Base-by-base conservation (phyloP, 305 asterid species). In the Fraxinus paxiana region DNA sequence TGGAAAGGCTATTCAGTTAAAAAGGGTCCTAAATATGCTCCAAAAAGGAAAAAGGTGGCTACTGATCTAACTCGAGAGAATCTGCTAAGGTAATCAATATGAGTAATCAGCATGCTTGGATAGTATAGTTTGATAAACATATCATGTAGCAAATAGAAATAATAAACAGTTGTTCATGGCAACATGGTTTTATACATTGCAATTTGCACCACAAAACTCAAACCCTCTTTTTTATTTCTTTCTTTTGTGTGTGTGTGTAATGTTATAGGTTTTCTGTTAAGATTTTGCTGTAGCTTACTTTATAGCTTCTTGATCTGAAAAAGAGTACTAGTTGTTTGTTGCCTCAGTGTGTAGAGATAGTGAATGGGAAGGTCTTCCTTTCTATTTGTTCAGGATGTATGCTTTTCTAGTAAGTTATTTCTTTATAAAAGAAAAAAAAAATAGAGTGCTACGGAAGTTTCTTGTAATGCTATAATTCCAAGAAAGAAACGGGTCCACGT, bases 1-100 rank as follows among this genome's bases (percentile, higher is more conserved):
- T 95, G 98, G 99, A 94, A 92, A 89, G 98, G 98, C 77, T 90
- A 85, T 83, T 89, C 94, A 0, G 95, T 94, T 31, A 91, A 79
- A 79, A 93, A 91, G 83, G 99, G 99, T 75, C 97, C 99, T 2
- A 85, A 92, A 6, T 95, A 95, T 89, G 92, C 98, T 67, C 97
- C 97, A 5, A 90, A 88, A 83, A 90, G 97, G 90, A 95, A 92
- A 87, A 95, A 90, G 87, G 91, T 85, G 59, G 97, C 97, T 41
- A 96, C 98, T 59, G 99, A 94, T 88, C 88, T 96, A 77, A 94
- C 95, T 72, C 94, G 98, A 70, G 99, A 94, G 83, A 92, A 92
- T 85, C 85, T 96, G 34, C 98, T 90, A 77, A 90, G 97, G 98
- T 94, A 89, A 73, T 80, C 24, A 65, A 30, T 65, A 76, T 34